phyloP scores from a whole-genome alignment of 2,329 filamentous ascomycete genomes.

The Pseudogymnoascus sp. region DNA sequence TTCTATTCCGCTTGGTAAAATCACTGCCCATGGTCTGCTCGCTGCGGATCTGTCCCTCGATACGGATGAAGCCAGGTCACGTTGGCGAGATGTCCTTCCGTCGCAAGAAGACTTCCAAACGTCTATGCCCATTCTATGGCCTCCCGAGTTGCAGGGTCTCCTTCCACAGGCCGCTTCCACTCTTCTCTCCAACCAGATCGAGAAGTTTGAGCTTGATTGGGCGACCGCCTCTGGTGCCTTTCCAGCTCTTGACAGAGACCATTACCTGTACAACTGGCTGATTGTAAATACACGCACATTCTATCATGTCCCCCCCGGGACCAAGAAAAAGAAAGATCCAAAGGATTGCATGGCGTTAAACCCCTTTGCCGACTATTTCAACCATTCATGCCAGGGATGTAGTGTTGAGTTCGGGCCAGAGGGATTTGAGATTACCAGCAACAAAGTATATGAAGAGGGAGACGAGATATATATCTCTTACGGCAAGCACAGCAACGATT shows the following conservation, averaged over 20 bases:
- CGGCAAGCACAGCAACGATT: conserved; percentile 63
- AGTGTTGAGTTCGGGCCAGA: conserved; percentile 40
- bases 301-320: conserved; percentile 39
- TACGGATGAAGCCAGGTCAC: conserved; percentile 29
- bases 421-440: conserved; percentile 47
- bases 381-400: conserved; percentile 43
- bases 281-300: conserved; percentile 56
- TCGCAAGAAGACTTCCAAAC: conserved; percentile 47
- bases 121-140: conserved; percentile 50
- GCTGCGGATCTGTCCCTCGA: conserved; percentile 58
- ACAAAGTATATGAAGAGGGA: conserved; percentile 41
- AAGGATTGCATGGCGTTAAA: conserved; percentile 60
- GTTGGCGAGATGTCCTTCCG: conserved; percentile 64
- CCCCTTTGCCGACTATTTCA: conserved; percentile 68
- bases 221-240: conserved; percentile 33
- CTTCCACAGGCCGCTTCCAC: conserved; percentile 37
- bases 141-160: conserved; percentile 32
- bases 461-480: conserved; percentile 64
- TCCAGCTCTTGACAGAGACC: conserved; percentile 29
- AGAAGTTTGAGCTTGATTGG: conserved; percentile 45
- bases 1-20: conserved; percentile 41
- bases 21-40: conserved; percentile 61
- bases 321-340: conserved; percentile 31
- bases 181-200: conserved; percentile 46
- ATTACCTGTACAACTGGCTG: conserved; percentile 49